Evolutionary conservation across 352 stramenopile species (phyloP).

Genomic region (Phytophthora colocasiae): DNA sequence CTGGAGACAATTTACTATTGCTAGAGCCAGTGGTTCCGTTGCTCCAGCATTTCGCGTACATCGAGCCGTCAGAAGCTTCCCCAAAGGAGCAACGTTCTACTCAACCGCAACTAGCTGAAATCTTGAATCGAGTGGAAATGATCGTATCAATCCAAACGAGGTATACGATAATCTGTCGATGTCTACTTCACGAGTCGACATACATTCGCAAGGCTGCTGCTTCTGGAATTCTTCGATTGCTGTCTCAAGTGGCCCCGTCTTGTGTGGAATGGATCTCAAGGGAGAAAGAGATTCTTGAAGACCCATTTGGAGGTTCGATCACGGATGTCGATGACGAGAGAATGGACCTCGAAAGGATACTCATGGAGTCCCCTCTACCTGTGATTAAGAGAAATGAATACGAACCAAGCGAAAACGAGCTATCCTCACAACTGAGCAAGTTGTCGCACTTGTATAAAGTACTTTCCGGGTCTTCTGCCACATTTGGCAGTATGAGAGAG

Average conservation of each 20-base stretch:
- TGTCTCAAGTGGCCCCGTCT: slow-evolving; percentile 34
- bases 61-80: slow-evolving; percentile 37
- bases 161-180: slow-evolving; percentile 50
- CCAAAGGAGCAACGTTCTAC: slow-evolving; percentile 28
- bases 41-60: slow-evolving; percentile 68
- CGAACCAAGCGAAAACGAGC: slow-evolving; percentile 34
- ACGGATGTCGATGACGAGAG: slow-evolving; percentile 4
- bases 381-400: slow-evolving; percentile 23
- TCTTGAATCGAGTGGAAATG: slow-evolving; percentile 56
- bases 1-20: slow-evolving; percentile 22
- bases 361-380: slow-evolving; percentile 41
- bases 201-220: slow-evolving; percentile 60
- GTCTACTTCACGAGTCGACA: slow-evolving; percentile 54
- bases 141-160: slow-evolving; percentile 17
- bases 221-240: slow-evolving; percentile 42
- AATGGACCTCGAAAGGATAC: slow-evolving; percentile 26
- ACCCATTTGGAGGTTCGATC: slow-evolving; percentile 35
- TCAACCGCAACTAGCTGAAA: slow-evolving; percentile 45
- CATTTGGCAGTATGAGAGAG: slow-evolving; percentile 36
- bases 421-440: slow-evolving; percentile 43
- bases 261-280: slow-evolving; percentile 23
- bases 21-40: slow-evolving; percentile 46
- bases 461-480: slow-evolving; percentile 25
- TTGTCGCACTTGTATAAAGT: slow-evolving; percentile 42
- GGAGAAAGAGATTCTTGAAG: slow-evolving; percentile 36